phyloP scores from a whole-genome alignment of 2,329 filamentous ascomycete species.

The Periconia sp. region DNA sequence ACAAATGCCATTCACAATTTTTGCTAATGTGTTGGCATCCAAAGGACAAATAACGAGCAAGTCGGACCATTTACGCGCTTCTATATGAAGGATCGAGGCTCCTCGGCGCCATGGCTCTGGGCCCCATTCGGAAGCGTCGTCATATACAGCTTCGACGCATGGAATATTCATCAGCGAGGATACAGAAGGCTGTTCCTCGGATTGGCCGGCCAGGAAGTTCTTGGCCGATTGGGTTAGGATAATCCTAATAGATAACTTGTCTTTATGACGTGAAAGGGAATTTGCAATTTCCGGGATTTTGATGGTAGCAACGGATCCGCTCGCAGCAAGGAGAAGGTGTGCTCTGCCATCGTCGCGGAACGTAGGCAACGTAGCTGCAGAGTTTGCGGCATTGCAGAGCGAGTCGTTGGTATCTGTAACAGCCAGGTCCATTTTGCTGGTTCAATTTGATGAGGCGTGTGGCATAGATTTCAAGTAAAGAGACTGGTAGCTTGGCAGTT shows the following conservation, averaged over 20 bases:
- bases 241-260: background rate
- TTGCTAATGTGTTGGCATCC: background rate
- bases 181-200: background rate
- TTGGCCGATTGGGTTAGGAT: background rate
- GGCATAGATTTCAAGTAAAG: too few relatives aligned
- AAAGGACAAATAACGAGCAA: background rate
- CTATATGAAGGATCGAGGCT: background rate
- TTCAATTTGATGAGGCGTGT: too few relatives aligned
- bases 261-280: background rate
- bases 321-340: background rate
- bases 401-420: too few relatives aligned
- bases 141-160: background rate
- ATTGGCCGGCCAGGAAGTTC: background rate
- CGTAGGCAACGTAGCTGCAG: background rate
- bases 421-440: too few relatives aligned
- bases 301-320: background rate
- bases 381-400: background rate
- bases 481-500: too few relatives aligned
- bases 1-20: background rate
- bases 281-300: background rate
- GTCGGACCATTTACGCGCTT: background rate
- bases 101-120: background rate
- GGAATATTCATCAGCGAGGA: background rate
- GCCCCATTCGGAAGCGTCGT: background rate
- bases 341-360: background rate